phyloP scores from a whole-genome alignment of 331 rosid species.

The Spiraea crenata region DNA sequence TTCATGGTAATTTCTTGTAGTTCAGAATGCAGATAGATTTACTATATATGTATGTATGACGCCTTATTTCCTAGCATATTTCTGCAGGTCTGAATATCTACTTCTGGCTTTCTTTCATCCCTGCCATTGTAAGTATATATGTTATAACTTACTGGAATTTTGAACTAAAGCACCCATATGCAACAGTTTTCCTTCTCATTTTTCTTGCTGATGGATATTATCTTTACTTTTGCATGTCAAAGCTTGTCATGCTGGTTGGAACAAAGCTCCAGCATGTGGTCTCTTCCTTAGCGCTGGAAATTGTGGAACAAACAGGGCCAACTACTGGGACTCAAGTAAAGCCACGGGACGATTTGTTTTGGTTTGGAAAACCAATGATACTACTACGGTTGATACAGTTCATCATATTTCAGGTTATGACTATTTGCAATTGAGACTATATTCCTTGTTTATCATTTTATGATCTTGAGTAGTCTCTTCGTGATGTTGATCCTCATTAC shows the following conservation, averaged over 20 bases:
- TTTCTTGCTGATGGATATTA: not conserved
- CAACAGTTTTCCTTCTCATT: not conserved
- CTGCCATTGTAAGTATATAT: conserved; percentile 70
- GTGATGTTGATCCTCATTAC: not conserved
- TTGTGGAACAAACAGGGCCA: conserved; percentile 61
- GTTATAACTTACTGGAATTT: not conserved
- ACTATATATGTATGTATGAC: not conserved
- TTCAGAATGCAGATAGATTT: conserved; percentile 8
- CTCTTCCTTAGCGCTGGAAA: conserved; percentile 85
- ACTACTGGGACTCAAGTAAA: conserved; percentile 63
- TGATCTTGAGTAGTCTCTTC: not conserved
- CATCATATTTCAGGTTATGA: conserved; percentile 84
- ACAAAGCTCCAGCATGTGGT: conserved; percentile 98
- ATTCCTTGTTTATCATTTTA: not conserved
- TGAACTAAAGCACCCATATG: not conserved
- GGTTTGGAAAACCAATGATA: conserved; percentile 86
- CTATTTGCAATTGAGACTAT: not conserved
- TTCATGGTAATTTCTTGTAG: conserved; percentile 60
- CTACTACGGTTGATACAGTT: conserved; percentile 82
- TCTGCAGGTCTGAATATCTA: conserved; percentile 77
- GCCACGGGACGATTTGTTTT: conserved; percentile 83
- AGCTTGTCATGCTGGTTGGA: conserved; percentile 96
- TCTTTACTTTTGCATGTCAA: conserved; percentile 30
- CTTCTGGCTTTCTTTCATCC: conserved; percentile 98
- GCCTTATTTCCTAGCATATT: conserved; percentile 27